Evolutionary conservation across 176 grass and related monocot species (phyloP).

Genomic region (Triticum aestivum): DNA sequence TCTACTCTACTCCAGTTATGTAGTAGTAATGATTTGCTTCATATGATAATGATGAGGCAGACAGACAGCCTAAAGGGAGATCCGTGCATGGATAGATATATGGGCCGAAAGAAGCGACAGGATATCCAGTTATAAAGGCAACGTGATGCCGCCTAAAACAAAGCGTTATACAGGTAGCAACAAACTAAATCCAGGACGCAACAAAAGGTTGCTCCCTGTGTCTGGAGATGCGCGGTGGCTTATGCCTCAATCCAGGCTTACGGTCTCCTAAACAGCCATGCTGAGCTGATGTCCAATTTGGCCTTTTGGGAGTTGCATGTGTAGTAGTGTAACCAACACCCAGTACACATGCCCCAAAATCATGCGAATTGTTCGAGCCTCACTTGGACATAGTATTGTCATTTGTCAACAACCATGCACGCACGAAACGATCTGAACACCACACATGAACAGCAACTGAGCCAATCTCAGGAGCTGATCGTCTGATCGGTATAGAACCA

Average conservation of each 20-base stretch:
- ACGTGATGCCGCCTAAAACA: background rate
- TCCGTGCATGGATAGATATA: background rate
- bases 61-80: background rate
- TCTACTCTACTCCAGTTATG: too few relatives aligned
- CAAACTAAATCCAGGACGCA: background rate
- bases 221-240: background rate
- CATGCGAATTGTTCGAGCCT: background rate
- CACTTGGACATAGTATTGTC: background rate
- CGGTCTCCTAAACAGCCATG: background rate
- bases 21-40: background rate
- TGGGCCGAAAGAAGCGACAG: background rate
- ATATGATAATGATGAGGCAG: background rate
- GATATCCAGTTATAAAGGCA: slow-evolving; percentile 16
- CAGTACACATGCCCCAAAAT: background rate
- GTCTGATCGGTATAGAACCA: background rate
- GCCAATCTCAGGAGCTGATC: background rate
- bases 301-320: slow-evolving; percentile 6
- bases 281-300: background rate
- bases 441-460: background rate
- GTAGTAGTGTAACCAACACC: background rate
- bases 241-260: slow-evolving; percentile 27
- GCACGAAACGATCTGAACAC: background rate
- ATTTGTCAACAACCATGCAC: background rate
- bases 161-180: background rate
- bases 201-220: background rate